A percentile compares a stretch with the other conserved stretches of the same genome.
These are phyloP conservation scores for Bruguiera gymnorhiza DNA, from an alignment of 345 rosid species.

Conservation along the genomic window DNA sequence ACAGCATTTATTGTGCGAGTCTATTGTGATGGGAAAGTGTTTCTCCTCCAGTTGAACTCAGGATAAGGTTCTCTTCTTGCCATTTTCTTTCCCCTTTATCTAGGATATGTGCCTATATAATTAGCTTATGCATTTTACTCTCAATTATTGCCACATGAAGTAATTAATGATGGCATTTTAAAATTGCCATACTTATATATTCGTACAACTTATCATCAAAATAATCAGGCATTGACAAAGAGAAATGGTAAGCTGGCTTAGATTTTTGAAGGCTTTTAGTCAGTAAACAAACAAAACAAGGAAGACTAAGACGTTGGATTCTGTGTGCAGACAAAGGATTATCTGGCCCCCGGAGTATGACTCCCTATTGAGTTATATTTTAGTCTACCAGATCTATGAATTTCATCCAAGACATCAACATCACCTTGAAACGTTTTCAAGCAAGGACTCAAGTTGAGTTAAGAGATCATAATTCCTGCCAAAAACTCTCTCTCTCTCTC, in stretches of 20 bases:
- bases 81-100: too few relatives aligned
- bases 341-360: background rate
- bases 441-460: too few relatives aligned
- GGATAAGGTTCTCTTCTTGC: slow-evolving; percentile 6
- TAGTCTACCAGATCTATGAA: background rate
- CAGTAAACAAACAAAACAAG: background rate
- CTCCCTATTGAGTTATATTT: background rate
- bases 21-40: background rate
- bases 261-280: background rate
- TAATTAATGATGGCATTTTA: too few relatives aligned
- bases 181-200: background rate
- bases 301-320: background rate
- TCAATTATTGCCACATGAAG: too few relatives aligned
- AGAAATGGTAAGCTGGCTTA: background rate
- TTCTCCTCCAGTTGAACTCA: slow-evolving; percentile 19
- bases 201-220: background rate
- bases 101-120: background rate
- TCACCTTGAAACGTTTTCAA: too few relatives aligned
- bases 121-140: background rate
- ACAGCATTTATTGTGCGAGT: slow-evolving; percentile 32
- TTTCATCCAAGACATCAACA: background rate
- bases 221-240: background rate
- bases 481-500: too few relatives aligned
- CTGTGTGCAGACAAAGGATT: background rate
- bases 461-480: too few relatives aligned